Base-by-base conservation (phyloP, 1,284 basidiomycete species). In the Meripilus lineatus region DNA sequence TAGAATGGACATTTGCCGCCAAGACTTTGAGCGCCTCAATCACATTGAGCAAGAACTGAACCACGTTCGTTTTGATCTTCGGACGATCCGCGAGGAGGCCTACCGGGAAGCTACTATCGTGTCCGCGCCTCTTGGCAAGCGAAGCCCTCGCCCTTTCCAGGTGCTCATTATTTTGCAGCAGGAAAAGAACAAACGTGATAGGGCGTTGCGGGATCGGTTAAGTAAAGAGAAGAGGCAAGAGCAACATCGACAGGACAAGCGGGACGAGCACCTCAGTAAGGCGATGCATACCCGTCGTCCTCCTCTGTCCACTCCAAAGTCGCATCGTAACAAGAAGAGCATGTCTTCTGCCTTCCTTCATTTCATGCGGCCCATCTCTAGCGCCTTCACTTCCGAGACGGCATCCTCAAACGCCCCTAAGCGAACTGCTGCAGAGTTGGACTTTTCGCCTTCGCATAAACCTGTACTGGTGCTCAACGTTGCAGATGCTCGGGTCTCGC, bases 321-420 rank as follows among this genome's bases (percentile, higher is more conserved):
- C 84, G 48, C 84, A 88, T 51, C 74, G 85, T 18, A 80, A 84
- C 63, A 89, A 89, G 73, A 87, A 88, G 66, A 88, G 85, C 65
- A 83, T 87, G 70, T 87, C 78, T 10, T 74, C 81, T 2, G 82
- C 83, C 1, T 83, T 91, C 62, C 75, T 90, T 63, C 83, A 82
- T 51, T 72, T 89, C 61, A 89, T 90, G 79, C 76, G 88, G n/a
- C 87, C 87, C 1, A 81, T 90, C 46, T 91, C 88, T 14, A 89
- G 80, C 50, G 86, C 87, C 1, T 88, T 89, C 57, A 79, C 79
- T 13, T 75, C 80, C 25, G 83, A 85, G 39, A 70, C 70, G 28
- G 59, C 69, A 26, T 65, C 67, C 17, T 52, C 70, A 5, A 54
- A 69, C n/a, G 52, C 60, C 8, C 49, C 66, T 38, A 81, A 77